A percentile compares a stretch with the other conserved stretches of the same genome.
These are phyloP conservation scores for Artemisia annua DNA, from an alignment of 129 eudicot species.

Conservation along the genomic window DNA sequence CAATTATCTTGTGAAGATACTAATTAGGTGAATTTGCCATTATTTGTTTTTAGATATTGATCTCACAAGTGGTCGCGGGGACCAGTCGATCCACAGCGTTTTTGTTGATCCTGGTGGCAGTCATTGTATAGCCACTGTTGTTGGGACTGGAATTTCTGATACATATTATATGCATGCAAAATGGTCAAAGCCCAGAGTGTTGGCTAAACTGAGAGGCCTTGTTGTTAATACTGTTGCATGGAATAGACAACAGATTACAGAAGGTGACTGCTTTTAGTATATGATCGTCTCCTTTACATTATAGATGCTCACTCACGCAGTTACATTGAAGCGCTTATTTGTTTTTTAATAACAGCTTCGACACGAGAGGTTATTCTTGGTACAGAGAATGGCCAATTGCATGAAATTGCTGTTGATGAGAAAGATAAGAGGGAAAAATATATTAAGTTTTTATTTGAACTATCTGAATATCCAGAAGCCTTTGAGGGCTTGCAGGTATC, in stretches of 20 bases:
- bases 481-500: constrained; percentile 82
- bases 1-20: background rate
- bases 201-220: constrained; percentile 75
- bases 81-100: constrained; percentile 85
- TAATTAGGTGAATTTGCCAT: background rate
- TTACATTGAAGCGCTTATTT: no score
- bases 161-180: constrained; percentile 87
- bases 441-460: constrained; percentile 74
- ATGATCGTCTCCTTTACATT: constrained; percentile 1
- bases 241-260: constrained; percentile 91
- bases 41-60: constrained; percentile 63
- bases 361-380: constrained; percentile 95
- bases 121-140: constrained; percentile 81
- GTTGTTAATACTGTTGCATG: constrained; percentile 92
- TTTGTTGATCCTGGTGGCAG: constrained; percentile 98
- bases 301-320: background rate
- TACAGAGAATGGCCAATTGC: constrained; percentile 80
- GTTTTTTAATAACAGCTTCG: constrained; percentile 49
- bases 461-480: constrained; percentile 81
- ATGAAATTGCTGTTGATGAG: constrained; percentile 87
- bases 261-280: constrained; percentile 46
- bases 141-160: constrained; percentile 79
- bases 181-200: constrained; percentile 84
- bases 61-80: constrained; percentile 91
- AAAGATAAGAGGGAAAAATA: constrained; percentile 96